phyloP scores from a whole-genome alignment of 169 alveolate genomes.

The Eimeria praecox region DNA sequence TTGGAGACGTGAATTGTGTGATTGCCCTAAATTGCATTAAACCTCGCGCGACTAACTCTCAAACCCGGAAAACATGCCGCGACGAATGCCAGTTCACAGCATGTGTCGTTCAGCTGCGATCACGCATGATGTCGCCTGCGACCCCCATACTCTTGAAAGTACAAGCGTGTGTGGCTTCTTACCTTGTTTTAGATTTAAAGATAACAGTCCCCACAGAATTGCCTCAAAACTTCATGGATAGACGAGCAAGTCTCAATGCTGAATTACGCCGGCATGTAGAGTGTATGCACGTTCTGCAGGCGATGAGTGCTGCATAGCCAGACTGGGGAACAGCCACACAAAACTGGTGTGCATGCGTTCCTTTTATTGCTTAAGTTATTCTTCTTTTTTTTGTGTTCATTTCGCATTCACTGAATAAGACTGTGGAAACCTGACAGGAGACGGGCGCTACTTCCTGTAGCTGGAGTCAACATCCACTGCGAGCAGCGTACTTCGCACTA shows the following conservation, averaged over 20 bases:
- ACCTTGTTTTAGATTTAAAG: not conserved
- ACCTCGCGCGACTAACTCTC: not conserved
- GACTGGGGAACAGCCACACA: conserved; percentile 23
- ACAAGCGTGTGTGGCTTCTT: not conserved
- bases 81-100: not conserved
- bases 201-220: not conserved
- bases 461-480: not conserved
- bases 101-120: conserved; percentile 6
- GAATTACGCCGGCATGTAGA: not conserved
- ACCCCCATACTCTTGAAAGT: not conserved
- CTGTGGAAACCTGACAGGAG: not conserved
- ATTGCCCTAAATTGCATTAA: not conserved
- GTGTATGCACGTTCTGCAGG: not conserved
- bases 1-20: not conserved
- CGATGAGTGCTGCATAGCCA: not conserved
- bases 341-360: not conserved
- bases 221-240: not conserved
- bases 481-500: not conserved
- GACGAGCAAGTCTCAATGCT: not conserved
- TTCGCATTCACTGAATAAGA: not conserved
- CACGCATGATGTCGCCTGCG: conserved; percentile 7
- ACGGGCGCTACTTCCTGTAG: not conserved
- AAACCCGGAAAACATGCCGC: not conserved
- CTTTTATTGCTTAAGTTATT: not conserved
- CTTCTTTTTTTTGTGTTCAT: not conserved